phyloP scores from a whole-genome alignment of 345 rosid genomes.

The Gossypioides kirkii region DNA sequence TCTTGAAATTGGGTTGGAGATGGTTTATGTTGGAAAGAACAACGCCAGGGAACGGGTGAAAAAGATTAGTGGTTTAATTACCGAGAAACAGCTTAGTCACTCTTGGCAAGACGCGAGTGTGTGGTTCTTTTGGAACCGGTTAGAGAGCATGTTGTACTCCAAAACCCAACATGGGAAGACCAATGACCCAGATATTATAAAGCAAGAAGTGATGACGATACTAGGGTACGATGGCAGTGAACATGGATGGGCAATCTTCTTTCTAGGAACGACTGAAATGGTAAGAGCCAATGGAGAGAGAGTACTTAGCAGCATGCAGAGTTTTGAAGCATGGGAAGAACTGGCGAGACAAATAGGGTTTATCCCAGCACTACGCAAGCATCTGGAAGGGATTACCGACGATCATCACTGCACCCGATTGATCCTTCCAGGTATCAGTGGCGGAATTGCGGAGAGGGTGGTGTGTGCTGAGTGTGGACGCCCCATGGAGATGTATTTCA shows the following conservation, averaged over 20 bases:
- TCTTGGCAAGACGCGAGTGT: slow-evolving; percentile 30
- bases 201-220: slow-evolving; percentile 52
- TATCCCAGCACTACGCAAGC: slow-evolving; percentile 40
- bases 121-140: slow-evolving; percentile 54
- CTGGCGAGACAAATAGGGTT: slow-evolving; percentile 33
- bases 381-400: slow-evolving; percentile 32
- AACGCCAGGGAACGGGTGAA: slow-evolving; percentile 45
- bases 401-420: slow-evolving; percentile 57
- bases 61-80: slow-evolving; percentile 31
- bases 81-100: slow-evolving; percentile 36
- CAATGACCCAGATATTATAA: slow-evolving; percentile 40
- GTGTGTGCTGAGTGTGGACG: slow-evolving; percentile 63
- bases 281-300: slow-evolving; percentile 41
- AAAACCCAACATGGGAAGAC: slow-evolving; percentile 28
- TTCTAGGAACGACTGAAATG: slow-evolving; percentile 36
- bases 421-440: slow-evolving; percentile 52
- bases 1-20: slow-evolving; percentile 39
- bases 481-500: slow-evolving; percentile 60
- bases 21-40: slow-evolving; percentile 76
- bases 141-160: slow-evolving; percentile 53
- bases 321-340: slow-evolving; percentile 30
- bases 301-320: slow-evolving; percentile 26
- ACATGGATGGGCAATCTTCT: slow-evolving; percentile 58
- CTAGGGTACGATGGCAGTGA: slow-evolving; percentile 61
- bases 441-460: slow-evolving; percentile 48